phyloP scores from a whole-genome alignment of 805 yeast species.

The Hanseniaspora mollemarum region DNA sequence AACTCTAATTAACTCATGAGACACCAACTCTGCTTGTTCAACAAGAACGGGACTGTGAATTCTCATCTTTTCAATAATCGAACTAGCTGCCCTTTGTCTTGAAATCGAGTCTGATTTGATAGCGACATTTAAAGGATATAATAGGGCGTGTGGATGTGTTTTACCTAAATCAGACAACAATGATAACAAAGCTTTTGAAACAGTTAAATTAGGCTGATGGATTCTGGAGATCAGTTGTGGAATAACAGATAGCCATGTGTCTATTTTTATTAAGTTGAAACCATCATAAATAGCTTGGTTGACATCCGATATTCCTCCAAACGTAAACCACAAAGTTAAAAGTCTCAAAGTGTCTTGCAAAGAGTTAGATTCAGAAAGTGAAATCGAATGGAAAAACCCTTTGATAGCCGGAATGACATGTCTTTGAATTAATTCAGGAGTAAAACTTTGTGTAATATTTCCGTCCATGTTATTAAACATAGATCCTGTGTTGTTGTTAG shows the following conservation, averaged over 20 bases:
- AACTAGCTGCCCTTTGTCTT: constrained; percentile 81
- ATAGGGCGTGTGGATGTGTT: constrained; percentile 94
- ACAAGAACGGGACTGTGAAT: constrained; percentile 74
- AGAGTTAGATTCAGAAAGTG: constrained; percentile 74
- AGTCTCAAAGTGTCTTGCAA: constrained; percentile 85
- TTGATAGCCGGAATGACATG: constrained; percentile 93
- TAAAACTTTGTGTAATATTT: constrained; percentile 22
- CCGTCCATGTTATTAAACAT: constrained; percentile 16
- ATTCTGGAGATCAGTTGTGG: constrained; percentile 94
- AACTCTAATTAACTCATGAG: constrained; percentile 82
- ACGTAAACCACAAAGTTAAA: constrained; percentile 87
- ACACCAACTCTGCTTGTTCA: constrained; percentile 87
- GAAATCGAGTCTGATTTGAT: constrained; percentile 84
- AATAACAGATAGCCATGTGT: constrained; percentile 88
- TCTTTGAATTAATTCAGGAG: constrained; percentile 54
- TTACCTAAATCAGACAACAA: constrained; percentile 78
- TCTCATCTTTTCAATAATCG: constrained; percentile 85
- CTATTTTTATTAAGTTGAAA: constrained; percentile 74
- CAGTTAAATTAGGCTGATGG: constrained; percentile 84
- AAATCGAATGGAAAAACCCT: constrained; percentile 91
- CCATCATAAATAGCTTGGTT: constrained; percentile 86
- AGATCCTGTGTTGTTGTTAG: constrained; percentile 16
- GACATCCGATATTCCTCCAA: constrained; percentile 88
- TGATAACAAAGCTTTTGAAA: constrained; percentile 67
- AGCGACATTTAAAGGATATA: constrained; percentile 91